These are phyloP conservation scores for Batkoa obscura DNA, from an alignment of 371 early-diverging fungal species.

Conservation along the genomic window DNA sequence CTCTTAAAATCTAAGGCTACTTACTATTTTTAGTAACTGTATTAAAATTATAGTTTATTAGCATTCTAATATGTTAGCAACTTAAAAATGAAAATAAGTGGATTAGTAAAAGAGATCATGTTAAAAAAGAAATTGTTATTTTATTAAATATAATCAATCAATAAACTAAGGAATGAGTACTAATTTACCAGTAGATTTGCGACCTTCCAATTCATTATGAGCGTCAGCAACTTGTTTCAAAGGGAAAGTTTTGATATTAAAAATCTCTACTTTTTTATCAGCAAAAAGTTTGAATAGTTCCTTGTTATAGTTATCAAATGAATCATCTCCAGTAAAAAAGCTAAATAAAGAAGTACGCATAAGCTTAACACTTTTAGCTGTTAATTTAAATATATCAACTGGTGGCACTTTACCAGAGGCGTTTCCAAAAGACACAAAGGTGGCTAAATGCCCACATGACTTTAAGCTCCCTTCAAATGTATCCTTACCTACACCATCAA, in stretches of 20 bases:
- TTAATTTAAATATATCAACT: conserved; percentile 37
- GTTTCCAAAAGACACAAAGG: conserved; percentile 80
- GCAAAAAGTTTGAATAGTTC: conserved; percentile 36
- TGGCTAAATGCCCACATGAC: conserved; percentile 51
- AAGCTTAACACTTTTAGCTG: conserved; percentile 49
- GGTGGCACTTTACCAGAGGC: conserved; percentile 73
- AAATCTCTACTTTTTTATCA: conserved; percentile 29
- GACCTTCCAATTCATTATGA: conserved; percentile 57
- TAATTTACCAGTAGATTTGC: conserved; percentile 59
- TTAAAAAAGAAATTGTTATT: too few species aligned
- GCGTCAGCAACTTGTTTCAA: conserved; percentile 54
- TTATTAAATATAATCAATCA: too few species aligned
- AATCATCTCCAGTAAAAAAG: conserved; percentile 48
- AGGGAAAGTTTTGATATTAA: conserved; percentile 51
- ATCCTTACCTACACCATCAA: conserved; percentile 79
- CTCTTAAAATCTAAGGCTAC: too few species aligned
- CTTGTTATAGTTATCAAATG: conserved; percentile 33
- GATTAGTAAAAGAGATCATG: too few species aligned
- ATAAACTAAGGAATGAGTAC: conserved; percentile 13
- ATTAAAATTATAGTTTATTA: too few species aligned
- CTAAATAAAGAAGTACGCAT: conserved; percentile 57
- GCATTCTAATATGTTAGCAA: too few species aligned
- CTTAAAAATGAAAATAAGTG: too few species aligned
- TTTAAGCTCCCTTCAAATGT: conserved; percentile 63
- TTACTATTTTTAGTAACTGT: too few species aligned